Base-by-base conservation (phyloP, 1,139 yeast species). In the Eremothecium coryli region DNA sequence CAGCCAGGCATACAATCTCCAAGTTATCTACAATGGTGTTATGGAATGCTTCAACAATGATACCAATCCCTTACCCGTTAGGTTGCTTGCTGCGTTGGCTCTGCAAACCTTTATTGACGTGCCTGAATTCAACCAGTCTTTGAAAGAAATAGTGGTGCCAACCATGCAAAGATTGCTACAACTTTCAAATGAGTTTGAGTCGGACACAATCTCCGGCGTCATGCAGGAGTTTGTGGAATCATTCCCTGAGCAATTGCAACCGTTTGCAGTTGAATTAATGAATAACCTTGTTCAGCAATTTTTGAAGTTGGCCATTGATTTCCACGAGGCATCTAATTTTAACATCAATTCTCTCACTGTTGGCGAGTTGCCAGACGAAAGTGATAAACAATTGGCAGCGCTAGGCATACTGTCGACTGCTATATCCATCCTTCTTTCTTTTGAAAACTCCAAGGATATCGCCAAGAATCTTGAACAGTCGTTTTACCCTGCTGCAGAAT, bases 181-280 rank as follows among this genome's bases (percentile, higher is more conserved):
- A 18, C 62, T 90, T 32, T 79, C 93, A 6, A 81, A 84, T 53
- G 79, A 79, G 43, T 74, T 88, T 42, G 98, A 90, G 49, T 78
- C 81, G 42, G 98, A 90, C 55, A 74, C 90, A 2, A 71, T 90
- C 24, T 75, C 94, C 12, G 82, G 81, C 23, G 95, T 90, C 11
- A 85, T 90, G 82, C 97, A 90, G 62, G 96, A 88, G 49, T 80
- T 93, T 56, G 97, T 90, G 16, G 96, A 88, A 51, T 76, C 73
- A 38, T 90, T 81, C 57, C 71, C 94, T 3, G 84, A 78, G 46
- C 94, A 88, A 58, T 66, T 90, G 45, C 93, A 88, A 46, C 97
- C 98, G 20, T 90, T 88, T 60, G 95, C 97, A 6, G 76, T 82
- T 28, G 93, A 84, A 45, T 67, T 90, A 49, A 85, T 88, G 71